Evolutionary conservation across 805 yeast genomes (phyloP).

Genomic region (Brettanomyces naardenensis): DNA sequence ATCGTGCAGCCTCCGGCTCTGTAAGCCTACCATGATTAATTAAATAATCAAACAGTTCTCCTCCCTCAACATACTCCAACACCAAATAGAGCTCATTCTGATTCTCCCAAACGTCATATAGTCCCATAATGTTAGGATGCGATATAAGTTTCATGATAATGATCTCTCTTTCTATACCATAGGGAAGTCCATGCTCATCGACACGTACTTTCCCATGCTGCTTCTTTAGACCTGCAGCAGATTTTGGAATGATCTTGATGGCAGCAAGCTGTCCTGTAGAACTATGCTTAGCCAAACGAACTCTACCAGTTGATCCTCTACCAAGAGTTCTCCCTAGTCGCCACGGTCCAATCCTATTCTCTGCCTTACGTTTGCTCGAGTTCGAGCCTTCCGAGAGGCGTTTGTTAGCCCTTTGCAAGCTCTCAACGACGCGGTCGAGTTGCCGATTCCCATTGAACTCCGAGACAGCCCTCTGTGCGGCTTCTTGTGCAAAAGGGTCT

Average conservation of each 20-base stretch:
- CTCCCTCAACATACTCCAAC: conserved; percentile 82
- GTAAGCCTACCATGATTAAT: conserved; percentile 64
- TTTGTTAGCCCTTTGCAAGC: conserved; percentile 9
- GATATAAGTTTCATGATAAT: conserved; percentile 93
- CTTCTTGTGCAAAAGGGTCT: background rate
- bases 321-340: conserved; percentile 71
- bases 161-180: conserved; percentile 95
- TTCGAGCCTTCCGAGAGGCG: conserved; percentile 35
- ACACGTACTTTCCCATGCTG: conserved; percentile 15
- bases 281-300: conserved; percentile 63
- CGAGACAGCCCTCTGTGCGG: background rate
- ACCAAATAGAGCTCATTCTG: conserved; percentile 78
- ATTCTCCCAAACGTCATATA: conserved; percentile 98
- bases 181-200: conserved; percentile 56
- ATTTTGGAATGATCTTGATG: conserved; percentile 64
- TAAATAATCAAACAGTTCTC: conserved; percentile 70
- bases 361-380: conserved; percentile 27
- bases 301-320: conserved; percentile 78
- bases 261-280: conserved; percentile 72
- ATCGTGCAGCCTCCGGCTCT: conserved; percentile 67
- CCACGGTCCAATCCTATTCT: conserved; percentile 69
- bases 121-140: conserved; percentile 87
- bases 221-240: conserved; percentile 13
- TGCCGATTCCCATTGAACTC: background rate
- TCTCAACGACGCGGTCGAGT: background rate